phyloP scores from a whole-genome alignment of 1,284 basidiomycete genomes.

The Marasmius fiardii region DNA sequence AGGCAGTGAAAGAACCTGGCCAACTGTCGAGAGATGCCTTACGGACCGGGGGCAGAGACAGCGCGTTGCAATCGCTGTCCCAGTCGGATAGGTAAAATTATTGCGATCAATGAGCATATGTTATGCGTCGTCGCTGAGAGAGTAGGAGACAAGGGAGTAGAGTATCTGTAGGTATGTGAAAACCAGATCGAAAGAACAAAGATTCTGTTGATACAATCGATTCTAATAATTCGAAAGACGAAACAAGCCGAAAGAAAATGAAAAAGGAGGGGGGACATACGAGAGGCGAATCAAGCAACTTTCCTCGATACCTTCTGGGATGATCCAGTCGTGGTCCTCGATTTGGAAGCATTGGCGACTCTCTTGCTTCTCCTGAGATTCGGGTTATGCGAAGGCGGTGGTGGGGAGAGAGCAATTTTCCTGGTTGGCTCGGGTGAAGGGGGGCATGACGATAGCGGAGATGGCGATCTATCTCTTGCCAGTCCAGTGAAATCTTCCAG shows the following conservation, averaged over 20 bases:
- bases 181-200: background rate
- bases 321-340: background rate
- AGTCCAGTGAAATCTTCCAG: background rate
- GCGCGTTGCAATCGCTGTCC: too few species aligned
- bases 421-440: slow-evolving; percentile 10
- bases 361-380: background rate
- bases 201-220: background rate
- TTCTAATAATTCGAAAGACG: background rate
- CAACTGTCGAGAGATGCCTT: too few species aligned
- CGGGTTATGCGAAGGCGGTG: slow-evolving; percentile 9
- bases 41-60: too few species aligned
- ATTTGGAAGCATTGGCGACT: background rate
- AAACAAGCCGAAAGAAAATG: background rate
- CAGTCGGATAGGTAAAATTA: too few species aligned
- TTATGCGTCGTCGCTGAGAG: background rate
- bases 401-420: slow-evolving; percentile 5
- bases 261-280: background rate
- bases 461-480: slow-evolving; percentile 4
- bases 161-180: background rate
- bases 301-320: background rate
- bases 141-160: background rate
- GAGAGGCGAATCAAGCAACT: background rate
- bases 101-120: background rate
- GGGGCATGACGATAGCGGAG: slow-evolving; percentile 13
- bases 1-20: background rate